phyloP scores from a whole-genome alignment of 176 grass and related monocot species.

The Cenchrus purpureus region DNA sequence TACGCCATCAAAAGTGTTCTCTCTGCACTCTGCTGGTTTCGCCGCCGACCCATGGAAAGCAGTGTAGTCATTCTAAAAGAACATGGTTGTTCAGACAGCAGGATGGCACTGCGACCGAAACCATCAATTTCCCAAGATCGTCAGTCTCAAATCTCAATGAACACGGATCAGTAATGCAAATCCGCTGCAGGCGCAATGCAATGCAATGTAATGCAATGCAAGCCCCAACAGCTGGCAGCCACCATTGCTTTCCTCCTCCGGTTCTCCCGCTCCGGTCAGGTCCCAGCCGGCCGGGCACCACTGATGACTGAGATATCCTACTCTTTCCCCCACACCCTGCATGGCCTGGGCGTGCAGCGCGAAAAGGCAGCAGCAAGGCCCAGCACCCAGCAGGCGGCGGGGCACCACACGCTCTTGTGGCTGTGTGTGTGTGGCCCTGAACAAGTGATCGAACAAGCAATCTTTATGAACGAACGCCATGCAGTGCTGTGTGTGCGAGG shows the following conservation, averaged over 20 bases:
- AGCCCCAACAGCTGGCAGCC: neutral
- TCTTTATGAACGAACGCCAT: constrained; percentile 19
- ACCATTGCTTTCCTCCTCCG: constrained; percentile 12
- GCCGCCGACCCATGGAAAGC: constrained; percentile 40
- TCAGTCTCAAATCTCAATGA: too few relatives aligned
- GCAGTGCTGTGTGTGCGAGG: neutral
- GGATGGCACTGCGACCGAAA: constrained; percentile 38
- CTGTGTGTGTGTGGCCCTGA: neutral
- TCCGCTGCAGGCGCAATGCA: neutral
- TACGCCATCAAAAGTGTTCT: constrained; percentile 24
- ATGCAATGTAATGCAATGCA: neutral
- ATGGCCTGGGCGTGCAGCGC: neutral
- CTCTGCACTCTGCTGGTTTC: too few relatives aligned
- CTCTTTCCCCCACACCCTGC: constrained; percentile 32
- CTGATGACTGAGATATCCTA: constrained; percentile 30
- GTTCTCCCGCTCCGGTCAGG: too few relatives aligned
- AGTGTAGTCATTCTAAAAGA: constrained; percentile 30
- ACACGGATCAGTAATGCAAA: neutral
- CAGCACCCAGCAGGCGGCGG: constrained; percentile 14
- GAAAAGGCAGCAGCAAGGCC: constrained; percentile 28
- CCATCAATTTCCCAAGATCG: neutral
- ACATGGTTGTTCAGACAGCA: constrained; percentile 32
- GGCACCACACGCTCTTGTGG: neutral
- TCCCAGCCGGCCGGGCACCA: neutral
- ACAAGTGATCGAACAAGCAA: neutral